Conservation (phyloP, 805 yeast genomes). For the Ogataea corticis region DNA sequence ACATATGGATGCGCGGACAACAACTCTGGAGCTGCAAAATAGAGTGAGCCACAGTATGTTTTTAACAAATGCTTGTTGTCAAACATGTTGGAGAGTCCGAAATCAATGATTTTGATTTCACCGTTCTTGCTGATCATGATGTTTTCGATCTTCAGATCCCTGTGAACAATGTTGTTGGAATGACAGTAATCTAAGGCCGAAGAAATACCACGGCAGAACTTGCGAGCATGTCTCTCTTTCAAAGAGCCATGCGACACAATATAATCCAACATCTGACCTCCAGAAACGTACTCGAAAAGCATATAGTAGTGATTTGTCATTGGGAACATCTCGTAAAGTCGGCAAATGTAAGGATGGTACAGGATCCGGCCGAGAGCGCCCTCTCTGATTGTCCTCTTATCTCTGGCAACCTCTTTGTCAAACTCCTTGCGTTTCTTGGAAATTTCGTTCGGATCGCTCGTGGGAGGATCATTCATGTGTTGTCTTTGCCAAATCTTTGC, state of each 20-base stretch:
- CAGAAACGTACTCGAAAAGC: slow-evolving; percentile 95
- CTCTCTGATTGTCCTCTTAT: slow-evolving; percentile 89
- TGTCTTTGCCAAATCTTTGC: slow-evolving; percentile 72
- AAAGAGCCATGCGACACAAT: slow-evolving; percentile 94
- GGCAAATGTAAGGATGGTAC: slow-evolving; percentile 89
- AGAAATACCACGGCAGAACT: slow-evolving; percentile 92
- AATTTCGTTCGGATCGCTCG: slow-evolving; percentile 56
- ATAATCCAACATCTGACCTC: slow-evolving; percentile 96
- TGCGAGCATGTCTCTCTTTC: slow-evolving; percentile 90
- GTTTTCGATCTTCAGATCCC: slow-evolving; percentile 95
- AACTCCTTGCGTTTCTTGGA: slow-evolving; percentile 65
- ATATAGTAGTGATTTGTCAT: slow-evolving; percentile 97
- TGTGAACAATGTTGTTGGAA: slow-evolving; percentile 90
- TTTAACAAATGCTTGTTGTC: slow-evolving; percentile 70
- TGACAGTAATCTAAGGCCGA: slow-evolving; percentile 94
- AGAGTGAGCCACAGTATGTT: slow-evolving; percentile 95
- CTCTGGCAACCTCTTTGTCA: slow-evolving; percentile 85
- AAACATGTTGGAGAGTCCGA: slow-evolving; percentile 89
- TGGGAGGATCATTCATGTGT: slow-evolving; percentile 68
- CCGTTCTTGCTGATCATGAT: slow-evolving; percentile 93
- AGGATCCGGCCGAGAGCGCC: slow-evolving; percentile 90
- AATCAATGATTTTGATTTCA: slow-evolving; percentile 93
- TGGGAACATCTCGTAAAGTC: slow-evolving; percentile 89
- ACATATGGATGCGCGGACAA: slow-evolving; percentile 87
- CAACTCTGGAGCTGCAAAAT: slow-evolving; percentile 98